Base-by-base conservation (phyloP, 2,329 filamentous ascomycete species). In the Gaeumannomyces sp. region DNA sequence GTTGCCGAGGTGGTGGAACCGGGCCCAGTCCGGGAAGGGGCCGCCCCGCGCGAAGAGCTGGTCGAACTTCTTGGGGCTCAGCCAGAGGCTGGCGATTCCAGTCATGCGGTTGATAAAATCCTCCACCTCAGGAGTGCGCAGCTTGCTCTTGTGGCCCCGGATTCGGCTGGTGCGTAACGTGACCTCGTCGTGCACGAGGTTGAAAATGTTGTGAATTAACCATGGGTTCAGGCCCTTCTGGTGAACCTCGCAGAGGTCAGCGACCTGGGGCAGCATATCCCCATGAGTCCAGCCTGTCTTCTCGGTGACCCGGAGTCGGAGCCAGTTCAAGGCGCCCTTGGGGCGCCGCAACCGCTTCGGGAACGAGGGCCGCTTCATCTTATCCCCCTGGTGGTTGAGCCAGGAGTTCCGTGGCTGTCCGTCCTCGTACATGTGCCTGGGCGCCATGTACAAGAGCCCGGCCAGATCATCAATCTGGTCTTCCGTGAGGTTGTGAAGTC, bases 171-270 rank as follows among this genome's bases (percentile, higher is more conserved):
- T 66, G 1, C 63, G 38, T 62, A 69, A 62, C 13, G 66, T 62
- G 16, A 68, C 67, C 64, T 71, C 70, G 16, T 60, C 64, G 7
- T 93, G 53, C 4, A 71, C 53, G 31, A 64, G 63, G 38, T 65
- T 56, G 50, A 71, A 71, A 1, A 70, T 29, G 29, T 68, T 63
- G 25, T 68, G 69, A 10, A 71, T 31, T 4, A 72, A 31, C 11
- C 25, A 64, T 16, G 71, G 71, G 59, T 71, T 68, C 22, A 73
- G 64, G 25, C 61, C 62, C 22, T 59, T n/a, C 59, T 19, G 62
- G 29, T 63, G 62, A 3, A 63, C 62, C 53, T 33, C 28, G 22
- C 62, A 63, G 4, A 63, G 29, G 29, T 63, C 62, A 5, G 57
- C 62, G 3, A 56, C 10, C 56, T 56, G 53, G 3, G 62, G 62